Percentiles rank a stretch among this genome's conserved stretches.
These are phyloP conservation scores for Amanita phalloides DNA, from an alignment of 768 basidiomycete species.

Conservation along the genomic window DNA sequence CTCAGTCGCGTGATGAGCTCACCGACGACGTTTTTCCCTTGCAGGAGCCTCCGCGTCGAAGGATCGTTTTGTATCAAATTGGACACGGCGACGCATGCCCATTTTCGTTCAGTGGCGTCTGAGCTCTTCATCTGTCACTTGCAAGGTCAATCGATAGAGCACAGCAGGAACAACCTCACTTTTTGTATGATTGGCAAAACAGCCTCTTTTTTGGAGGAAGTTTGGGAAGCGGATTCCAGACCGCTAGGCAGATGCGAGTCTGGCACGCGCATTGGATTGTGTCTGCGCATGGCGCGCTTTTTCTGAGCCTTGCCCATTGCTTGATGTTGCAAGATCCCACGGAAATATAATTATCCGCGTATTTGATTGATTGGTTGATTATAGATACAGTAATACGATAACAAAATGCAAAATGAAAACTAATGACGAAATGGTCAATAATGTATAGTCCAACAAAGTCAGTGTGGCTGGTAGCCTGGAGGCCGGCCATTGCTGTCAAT, in stretches of 20 bases:
- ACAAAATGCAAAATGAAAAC: neutral
- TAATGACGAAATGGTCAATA: neutral
- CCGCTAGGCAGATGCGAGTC: conserved; percentile 86
- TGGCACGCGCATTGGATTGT: conserved; percentile 91
- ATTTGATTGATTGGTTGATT: conserved; percentile 3
- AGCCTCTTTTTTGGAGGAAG: conserved; percentile 66
- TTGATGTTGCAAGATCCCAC: neutral
- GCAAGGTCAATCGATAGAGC: conserved; percentile 3
- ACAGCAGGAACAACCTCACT: conserved; percentile 27
- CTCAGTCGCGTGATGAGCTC: conserved; percentile 78
- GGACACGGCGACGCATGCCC: conserved; percentile 95
- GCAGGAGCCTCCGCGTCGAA: conserved; percentile 79
- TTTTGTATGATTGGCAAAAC: conserved; percentile 88
- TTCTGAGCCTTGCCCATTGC: conserved; percentile 92
- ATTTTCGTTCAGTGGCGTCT: conserved; percentile 77
- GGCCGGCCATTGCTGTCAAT: neutral
- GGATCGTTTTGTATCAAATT: conserved; percentile 94
- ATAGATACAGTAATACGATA: conserved; percentile 1
- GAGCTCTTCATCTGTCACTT: conserved; percentile 55
- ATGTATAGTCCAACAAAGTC: neutral
- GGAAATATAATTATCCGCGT: neutral
- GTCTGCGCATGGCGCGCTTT: conserved; percentile 72
- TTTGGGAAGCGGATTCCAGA: conserved; percentile 59
- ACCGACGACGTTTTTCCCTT: conserved; percentile 86
- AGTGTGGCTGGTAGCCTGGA: conserved; percentile 2